Conservation (phyloP, 306 rosid genomes). For the Citrullus mucosospermus region DNA sequence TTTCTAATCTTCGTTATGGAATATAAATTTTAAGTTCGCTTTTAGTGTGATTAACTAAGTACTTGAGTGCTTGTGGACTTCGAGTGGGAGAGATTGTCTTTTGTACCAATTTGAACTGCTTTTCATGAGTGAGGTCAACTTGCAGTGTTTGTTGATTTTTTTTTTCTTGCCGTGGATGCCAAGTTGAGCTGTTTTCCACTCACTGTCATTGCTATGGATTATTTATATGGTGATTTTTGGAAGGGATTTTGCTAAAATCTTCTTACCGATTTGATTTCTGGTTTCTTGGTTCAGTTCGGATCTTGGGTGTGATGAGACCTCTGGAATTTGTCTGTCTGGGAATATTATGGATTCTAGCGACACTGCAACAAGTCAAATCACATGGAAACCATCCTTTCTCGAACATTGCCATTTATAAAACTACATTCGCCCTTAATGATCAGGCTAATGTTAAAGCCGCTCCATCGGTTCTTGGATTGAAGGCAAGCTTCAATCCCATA, state of each 20-base stretch:
- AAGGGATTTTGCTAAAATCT: background rate
- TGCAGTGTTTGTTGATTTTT: background rate
- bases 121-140: background rate
- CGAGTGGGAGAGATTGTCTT: background rate
- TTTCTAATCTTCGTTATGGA: background rate
- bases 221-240: background rate
- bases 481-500: slow-evolving; percentile 26
- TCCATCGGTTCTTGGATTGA: slow-evolving; percentile 43
- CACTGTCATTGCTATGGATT: background rate
- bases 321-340: slow-evolving; percentile 23
- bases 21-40: background rate
- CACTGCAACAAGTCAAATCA: slow-evolving; percentile 26
- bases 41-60: background rate
- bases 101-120: background rate
- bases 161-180: background rate
- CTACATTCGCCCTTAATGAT: slow-evolving; percentile 36
- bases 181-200: background rate
- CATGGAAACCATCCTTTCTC: slow-evolving; percentile 67
- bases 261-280: background rate
- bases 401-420: slow-evolving; percentile 37
- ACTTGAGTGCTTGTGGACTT: background rate
- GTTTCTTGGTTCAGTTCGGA: slow-evolving; percentile 8
- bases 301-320: slow-evolving; percentile 26
- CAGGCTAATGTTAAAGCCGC: slow-evolving; percentile 46
- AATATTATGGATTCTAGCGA: slow-evolving; percentile 24